Evolutionary conservation across 108 stramenopile genomes (phyloP).

Genomic region (Cyclostephanos invisitatus): DNA sequence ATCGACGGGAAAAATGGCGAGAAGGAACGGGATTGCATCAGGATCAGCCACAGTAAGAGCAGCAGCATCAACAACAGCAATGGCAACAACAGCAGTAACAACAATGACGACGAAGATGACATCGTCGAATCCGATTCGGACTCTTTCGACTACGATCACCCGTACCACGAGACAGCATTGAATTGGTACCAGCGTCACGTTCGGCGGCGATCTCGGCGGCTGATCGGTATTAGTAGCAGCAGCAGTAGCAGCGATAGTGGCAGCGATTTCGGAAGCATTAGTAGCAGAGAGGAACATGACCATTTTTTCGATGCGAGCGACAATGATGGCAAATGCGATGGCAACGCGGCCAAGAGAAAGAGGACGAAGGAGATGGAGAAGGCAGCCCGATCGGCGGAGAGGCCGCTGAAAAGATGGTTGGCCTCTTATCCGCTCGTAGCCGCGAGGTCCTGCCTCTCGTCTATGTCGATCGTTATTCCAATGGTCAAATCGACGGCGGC

Average conservation of each 20-base stretch:
- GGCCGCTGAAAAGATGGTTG: slow-evolving; percentile 18
- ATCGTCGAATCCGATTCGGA: slow-evolving; percentile 7
- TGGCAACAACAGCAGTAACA: background rate
- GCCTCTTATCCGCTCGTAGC: slow-evolving; percentile 34
- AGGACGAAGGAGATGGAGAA: slow-evolving; percentile 5
- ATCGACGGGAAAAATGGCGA: background rate
- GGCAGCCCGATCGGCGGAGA: background rate
- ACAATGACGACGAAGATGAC: slow-evolving; percentile 21
- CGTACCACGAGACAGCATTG: slow-evolving; percentile 42
- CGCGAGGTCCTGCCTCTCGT: slow-evolving; percentile 37
- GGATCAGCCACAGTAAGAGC: background rate
- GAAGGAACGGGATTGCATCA: background rate
- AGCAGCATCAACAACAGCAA: background rate
- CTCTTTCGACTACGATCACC: slow-evolving; percentile 41
- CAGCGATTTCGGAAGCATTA: slow-evolving; percentile 3
- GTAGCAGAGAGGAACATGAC: slow-evolving; percentile 1
- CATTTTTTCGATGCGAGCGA: slow-evolving; percentile 6
- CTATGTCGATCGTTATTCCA: background rate
- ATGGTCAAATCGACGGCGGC: background rate
- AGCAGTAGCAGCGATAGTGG: slow-evolving; percentile 34
- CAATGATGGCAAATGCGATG: background rate
- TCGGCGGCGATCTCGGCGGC: slow-evolving; percentile 23
- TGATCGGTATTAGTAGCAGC: slow-evolving; percentile 32
- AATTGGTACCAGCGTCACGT: slow-evolving; percentile 28
- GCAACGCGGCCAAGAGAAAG: background rate